phyloP scores from a whole-genome alignment of 768 basidiomycete species.

The Panaeolus papilionaceus region DNA sequence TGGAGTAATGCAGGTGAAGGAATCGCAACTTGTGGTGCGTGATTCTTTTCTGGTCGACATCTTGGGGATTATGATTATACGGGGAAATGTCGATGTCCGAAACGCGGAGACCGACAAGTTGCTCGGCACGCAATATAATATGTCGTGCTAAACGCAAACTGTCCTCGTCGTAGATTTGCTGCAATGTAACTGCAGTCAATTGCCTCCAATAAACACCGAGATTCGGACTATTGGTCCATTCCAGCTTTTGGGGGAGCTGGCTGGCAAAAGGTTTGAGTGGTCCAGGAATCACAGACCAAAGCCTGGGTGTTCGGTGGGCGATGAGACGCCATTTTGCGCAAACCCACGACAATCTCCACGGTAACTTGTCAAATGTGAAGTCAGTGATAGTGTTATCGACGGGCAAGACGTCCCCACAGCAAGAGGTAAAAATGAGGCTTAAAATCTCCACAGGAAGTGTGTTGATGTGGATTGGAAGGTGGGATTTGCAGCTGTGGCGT shows the following conservation, averaged over 20 bases:
- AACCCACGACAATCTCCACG: background rate
- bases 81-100: background rate
- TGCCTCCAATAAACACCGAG: background rate
- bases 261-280: background rate
- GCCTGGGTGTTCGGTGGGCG: background rate
- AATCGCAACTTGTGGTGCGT: background rate
- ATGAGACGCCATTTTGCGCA: background rate
- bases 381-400: background rate
- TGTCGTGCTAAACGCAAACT: background rate
- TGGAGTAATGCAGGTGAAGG: background rate
- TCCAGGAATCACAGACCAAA: background rate
- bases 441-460: background rate
- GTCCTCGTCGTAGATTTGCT: background rate
- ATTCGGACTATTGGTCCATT: background rate
- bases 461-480: background rate
- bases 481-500: background rate
- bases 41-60: background rate
- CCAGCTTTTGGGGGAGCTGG: background rate
- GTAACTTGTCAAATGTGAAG: background rate
- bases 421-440: background rate
- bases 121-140: background rate
- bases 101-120: background rate
- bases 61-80: background rate
- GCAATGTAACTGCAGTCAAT: background rate
- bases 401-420: background rate